These are phyloP conservation scores for Grigorovia humatica DNA, from an alignment of 805 yeast genomes.

Conservation along the genomic window DNA sequence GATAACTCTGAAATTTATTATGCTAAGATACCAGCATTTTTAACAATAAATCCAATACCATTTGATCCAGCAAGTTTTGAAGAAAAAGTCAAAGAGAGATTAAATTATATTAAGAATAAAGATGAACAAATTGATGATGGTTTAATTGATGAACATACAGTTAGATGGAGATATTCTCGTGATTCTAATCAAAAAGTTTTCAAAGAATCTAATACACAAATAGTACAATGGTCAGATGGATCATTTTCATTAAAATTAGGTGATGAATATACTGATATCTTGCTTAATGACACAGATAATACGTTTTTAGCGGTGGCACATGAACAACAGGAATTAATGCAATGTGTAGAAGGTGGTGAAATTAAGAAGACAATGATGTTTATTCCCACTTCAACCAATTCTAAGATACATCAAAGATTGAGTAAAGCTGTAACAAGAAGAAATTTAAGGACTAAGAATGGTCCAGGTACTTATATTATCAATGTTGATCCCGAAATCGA, in stretches of 20 bases:
- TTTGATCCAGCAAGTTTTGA: slow-evolving; percentile 69
- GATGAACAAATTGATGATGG: slow-evolving; percentile 51
- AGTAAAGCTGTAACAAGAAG: slow-evolving; percentile 52
- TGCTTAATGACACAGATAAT: slow-evolving; percentile 53
- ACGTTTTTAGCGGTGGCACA: slow-evolving; percentile 63
- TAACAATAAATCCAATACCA: slow-evolving; percentile 75
- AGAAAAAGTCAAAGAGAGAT: slow-evolving; percentile 35
- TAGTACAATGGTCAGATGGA: slow-evolving; percentile 93
- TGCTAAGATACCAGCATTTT: slow-evolving; percentile 71
- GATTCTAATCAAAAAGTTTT: slow-evolving; percentile 58
- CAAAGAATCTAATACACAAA: slow-evolving; percentile 82
- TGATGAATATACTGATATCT: slow-evolving; percentile 73
- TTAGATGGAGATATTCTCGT: slow-evolving; percentile 88
- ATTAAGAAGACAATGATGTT: slow-evolving; percentile 59
- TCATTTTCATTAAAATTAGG: slow-evolving; percentile 78
- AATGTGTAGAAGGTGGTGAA: slow-evolving; percentile 49
- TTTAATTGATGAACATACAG: slow-evolving; percentile 67
- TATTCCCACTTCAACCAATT: slow-evolving; percentile 83
- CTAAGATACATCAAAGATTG: slow-evolving; percentile 70
- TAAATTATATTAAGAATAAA: slow-evolving; percentile 24
- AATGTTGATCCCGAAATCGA: slow-evolving; percentile 59
- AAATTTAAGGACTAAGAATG: slow-evolving; percentile 26
- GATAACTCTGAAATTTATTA: slow-evolving; percentile 28
- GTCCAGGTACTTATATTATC: slow-evolving; percentile 33
- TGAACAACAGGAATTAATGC: slow-evolving; percentile 58